Conservation (phyloP, 495 filamentous ascomycete species). For the Podospora sp. region DNA sequence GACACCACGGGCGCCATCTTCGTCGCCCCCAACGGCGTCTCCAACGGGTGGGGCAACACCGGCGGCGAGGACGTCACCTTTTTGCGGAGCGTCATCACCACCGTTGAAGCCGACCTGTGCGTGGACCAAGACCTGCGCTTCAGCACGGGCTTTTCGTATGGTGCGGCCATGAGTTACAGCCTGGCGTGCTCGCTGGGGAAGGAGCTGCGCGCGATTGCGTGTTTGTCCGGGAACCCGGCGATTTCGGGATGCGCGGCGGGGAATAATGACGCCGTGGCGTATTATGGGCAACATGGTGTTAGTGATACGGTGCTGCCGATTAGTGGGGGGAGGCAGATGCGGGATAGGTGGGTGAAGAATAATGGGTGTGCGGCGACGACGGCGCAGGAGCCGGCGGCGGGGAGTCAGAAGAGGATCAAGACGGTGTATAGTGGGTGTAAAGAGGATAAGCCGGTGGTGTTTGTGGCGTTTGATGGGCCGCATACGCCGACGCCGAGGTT, state of each 20-base stretch:
- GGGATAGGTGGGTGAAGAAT: constrained; percentile 38
- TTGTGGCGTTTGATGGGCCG: constrained; percentile 27
- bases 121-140: constrained; percentile 42
- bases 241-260: constrained; percentile 36
- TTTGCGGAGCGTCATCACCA: constrained; percentile 35
- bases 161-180: constrained; percentile 46
- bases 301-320: constrained; percentile 33
- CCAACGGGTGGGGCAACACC: constrained; percentile 46
- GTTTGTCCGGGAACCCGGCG: constrained; percentile 29
- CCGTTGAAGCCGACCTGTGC: constrained; percentile 42
- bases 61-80: constrained; percentile 45
- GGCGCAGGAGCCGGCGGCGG: constrained; percentile 15
- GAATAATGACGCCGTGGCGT: constrained; percentile 40
- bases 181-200: constrained; percentile 43
- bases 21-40: constrained; percentile 37
- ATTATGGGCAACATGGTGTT: constrained; percentile 43
- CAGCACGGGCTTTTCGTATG: constrained; percentile 48
- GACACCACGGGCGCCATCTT: constrained; percentile 38
- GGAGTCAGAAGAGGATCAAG: constrained; percentile 28
- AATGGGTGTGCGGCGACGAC: constrained; percentile 37
- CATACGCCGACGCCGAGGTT: constrained; percentile 29
- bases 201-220: constrained; percentile 44
- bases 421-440: constrained; percentile 35
- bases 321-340: constrained; percentile 27
- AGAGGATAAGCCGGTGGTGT: constrained; percentile 32